phyloP scores from a whole-genome alignment of 495 filamentous ascomycete species.

The Lophiotrema nucula region DNA sequence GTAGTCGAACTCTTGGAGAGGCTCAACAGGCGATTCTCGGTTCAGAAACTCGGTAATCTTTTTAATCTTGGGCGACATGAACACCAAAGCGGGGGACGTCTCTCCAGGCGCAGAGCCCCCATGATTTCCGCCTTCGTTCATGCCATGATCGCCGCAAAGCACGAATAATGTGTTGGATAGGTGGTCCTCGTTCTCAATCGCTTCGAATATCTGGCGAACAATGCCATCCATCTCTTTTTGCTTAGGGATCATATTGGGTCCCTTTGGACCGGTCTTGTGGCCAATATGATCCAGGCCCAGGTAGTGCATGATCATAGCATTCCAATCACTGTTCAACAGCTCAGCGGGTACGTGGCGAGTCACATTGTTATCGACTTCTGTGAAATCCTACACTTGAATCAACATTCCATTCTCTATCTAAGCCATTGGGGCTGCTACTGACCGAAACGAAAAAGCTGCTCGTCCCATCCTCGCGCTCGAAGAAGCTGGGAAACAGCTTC shows the following conservation, averaged over 20 bases:
- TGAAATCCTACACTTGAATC: conserved; percentile 70
- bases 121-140: conserved; percentile 98
- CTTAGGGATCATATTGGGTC: conserved; percentile 87
- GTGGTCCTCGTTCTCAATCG: conserved; percentile 67
- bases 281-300: conserved; percentile 96
- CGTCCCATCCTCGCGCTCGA: conserved; percentile 84
- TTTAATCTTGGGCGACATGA: conserved; percentile 83
- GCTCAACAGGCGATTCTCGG: conserved; percentile 38
- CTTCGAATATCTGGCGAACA: conserved; percentile 69
- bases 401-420: conserved; percentile 10
- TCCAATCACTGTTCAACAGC: conserved; percentile 78
- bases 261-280: conserved; percentile 83
- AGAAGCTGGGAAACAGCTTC: conserved; percentile 88
- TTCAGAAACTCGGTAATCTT: conserved; percentile 47
- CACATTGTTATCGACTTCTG: conserved; percentile 96
- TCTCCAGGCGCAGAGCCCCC: conserved; percentile 90
- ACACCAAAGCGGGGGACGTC: conserved; percentile 87
- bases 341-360: conserved; percentile 83
- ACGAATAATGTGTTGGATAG: conserved; percentile 78
- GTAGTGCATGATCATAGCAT: conserved; percentile 91
- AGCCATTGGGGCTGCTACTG: conserved; percentile 43
- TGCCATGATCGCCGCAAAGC: conserved; percentile 91
- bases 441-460: conserved; percentile 98
- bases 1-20: conserved; percentile 63
- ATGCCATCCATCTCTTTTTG: conserved; percentile 92